Percentiles rank a stretch among this genome's conserved stretches.
Evolutionary conservation across 345 rosid species (phyloP).

Genomic region (Durio zibethinus): DNA sequence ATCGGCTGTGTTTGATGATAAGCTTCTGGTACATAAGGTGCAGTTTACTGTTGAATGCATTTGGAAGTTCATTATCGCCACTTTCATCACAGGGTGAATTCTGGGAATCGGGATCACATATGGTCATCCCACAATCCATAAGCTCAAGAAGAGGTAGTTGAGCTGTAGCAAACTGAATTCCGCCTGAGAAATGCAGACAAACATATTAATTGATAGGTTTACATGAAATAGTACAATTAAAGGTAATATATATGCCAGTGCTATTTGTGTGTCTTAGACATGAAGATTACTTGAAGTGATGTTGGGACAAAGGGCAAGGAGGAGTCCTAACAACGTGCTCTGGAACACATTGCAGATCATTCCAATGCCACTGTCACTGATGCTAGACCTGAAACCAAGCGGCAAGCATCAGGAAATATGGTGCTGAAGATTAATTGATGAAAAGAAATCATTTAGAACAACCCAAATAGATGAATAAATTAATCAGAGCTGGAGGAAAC

Average conservation of each 20-base stretch:
- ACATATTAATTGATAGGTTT: not conserved
- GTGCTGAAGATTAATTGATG: not conserved
- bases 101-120: slow-evolving; percentile 59
- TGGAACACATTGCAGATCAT: slow-evolving; percentile 95
- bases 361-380: slow-evolving; percentile 92
- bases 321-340: slow-evolving; percentile 69
- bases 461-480: not conserved
- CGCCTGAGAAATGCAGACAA: slow-evolving; percentile 50
- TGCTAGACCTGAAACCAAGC: slow-evolving; percentile 69
- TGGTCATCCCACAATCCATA: slow-evolving; percentile 97
- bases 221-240: not conserved
- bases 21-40: slow-evolving; percentile 79
- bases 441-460: not conserved
- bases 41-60: slow-evolving; percentile 41
- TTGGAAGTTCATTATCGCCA: slow-evolving; percentile 35
- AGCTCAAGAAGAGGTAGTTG: slow-evolving; percentile 92
- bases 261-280: slow-evolving; percentile 10
- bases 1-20: slow-evolving; percentile 72
- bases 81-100: slow-evolving; percentile 34
- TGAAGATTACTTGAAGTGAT: slow-evolving; percentile 83
- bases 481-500: slow-evolving; percentile 27
- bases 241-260: not conserved
- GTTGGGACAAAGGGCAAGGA: slow-evolving; percentile 94
- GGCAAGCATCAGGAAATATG: slow-evolving; percentile 8
- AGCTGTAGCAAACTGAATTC: slow-evolving; percentile 96